phyloP scores from a whole-genome alignment of 441 rosid species.

The Arabidopsis hybrid region DNA sequence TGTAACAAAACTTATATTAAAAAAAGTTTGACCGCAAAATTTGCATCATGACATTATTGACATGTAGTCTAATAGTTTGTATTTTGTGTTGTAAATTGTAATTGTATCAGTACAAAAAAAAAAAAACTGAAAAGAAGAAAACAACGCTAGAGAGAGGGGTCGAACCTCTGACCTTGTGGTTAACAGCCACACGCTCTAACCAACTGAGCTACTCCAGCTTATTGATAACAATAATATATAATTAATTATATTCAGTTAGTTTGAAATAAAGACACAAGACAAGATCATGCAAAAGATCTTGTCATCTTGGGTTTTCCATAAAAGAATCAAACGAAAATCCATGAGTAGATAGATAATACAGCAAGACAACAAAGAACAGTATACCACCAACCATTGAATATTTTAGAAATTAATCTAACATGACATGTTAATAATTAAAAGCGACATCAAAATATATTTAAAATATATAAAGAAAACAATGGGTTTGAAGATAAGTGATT shows the following conservation, averaged over 20 bases:
- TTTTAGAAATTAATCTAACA: slow-evolving; percentile 20
- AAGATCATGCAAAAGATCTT: slow-evolving; percentile 22
- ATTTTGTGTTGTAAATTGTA: no score
- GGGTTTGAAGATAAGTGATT: slow-evolving; percentile 47
- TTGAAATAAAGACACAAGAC: background rate
- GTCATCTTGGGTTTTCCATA: slow-evolving; percentile 21
- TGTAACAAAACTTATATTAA: background rate
- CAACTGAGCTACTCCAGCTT: slow-evolving; percentile 63
- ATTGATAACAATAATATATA: no score
- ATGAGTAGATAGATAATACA: slow-evolving; percentile 24
- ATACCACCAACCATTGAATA: slow-evolving; percentile 35
- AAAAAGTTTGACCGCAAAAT: no score
- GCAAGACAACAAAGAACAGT: slow-evolving; percentile 33
- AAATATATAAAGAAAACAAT: slow-evolving; percentile 28
- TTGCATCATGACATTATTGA: background rate
- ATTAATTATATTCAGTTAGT: no score
- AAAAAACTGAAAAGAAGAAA: no score
- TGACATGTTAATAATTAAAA: slow-evolving; percentile 36
- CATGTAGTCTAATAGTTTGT: background rate
- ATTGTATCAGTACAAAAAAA: no score
- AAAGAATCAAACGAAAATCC: slow-evolving; percentile 10
- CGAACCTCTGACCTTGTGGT: slow-evolving; percentile 71
- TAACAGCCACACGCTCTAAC: slow-evolving; percentile 71
- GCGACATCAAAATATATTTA: slow-evolving; percentile 1
- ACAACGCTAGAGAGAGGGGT: slow-evolving; percentile 58